Conservation (phyloP, 805 yeast genomes). For the Zygosaccharomyces bailii region DNA sequence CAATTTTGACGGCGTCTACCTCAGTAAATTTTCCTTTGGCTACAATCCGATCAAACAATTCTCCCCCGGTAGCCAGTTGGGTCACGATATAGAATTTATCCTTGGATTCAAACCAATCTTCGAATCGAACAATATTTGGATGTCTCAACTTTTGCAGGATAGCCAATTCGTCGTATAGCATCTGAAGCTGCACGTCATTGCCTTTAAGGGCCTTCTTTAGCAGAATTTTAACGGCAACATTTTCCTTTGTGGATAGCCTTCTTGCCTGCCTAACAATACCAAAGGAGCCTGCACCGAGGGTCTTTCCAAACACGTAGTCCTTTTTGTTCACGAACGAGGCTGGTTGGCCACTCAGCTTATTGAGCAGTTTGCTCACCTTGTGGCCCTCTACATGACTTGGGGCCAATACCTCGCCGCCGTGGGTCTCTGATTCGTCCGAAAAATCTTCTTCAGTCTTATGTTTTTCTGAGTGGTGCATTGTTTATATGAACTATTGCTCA, state of each 20-base stretch:
- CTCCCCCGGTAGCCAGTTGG: conserved; percentile 95
- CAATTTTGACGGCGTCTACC: conserved; percentile 72
- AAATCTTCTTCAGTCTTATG: background rate
- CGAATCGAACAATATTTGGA: conserved; percentile 83
- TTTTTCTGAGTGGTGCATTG: background rate
- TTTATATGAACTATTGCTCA: too few species aligned
- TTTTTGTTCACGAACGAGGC: conserved; percentile 61
- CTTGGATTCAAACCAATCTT: conserved; percentile 90
- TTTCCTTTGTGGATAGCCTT: conserved; percentile 48
- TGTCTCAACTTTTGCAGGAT: conserved; percentile 67
- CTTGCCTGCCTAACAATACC: conserved; percentile 87
- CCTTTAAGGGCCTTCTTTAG: conserved; percentile 81
- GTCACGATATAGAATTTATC: conserved; percentile 93
- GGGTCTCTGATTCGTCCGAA: background rate
- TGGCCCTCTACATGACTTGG: conserved; percentile 32
- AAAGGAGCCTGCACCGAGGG: conserved; percentile 92
- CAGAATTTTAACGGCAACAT: conserved; percentile 87
- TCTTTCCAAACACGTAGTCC: conserved; percentile 71
- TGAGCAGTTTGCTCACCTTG: conserved; percentile 39
- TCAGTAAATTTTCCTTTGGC: conserved; percentile 83
- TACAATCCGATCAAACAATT: conserved; percentile 82
- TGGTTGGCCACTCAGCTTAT: conserved; percentile 71
- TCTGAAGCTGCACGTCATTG: conserved; percentile 52
- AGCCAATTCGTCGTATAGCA: conserved; percentile 74
- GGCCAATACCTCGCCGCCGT: background rate